These are phyloP conservation scores for Sporisorium scitamineum DNA, from an alignment of 1,284 basidiomycete species.

Conservation along the genomic window DNA sequence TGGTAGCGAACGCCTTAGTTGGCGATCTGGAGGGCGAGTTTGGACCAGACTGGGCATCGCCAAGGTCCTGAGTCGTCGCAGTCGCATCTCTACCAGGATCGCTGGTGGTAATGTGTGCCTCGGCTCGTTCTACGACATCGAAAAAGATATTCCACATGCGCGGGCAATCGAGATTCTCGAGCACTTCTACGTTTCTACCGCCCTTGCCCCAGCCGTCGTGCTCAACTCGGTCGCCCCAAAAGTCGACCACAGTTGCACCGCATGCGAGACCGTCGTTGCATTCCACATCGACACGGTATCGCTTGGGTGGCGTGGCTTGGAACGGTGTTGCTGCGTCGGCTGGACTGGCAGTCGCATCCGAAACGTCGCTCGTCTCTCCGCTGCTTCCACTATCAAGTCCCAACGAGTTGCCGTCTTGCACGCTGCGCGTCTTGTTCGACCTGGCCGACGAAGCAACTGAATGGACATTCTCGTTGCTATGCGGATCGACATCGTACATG, in stretches of 20 bases:
- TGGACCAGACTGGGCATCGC: slow-evolving; percentile 8
- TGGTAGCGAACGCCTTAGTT: slow-evolving; percentile 13
- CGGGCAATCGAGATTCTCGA: slow-evolving; percentile 55
- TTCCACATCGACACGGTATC: slow-evolving; percentile 59
- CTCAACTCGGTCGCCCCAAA: slow-evolving; percentile 47
- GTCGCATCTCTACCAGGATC: slow-evolving; percentile 2
- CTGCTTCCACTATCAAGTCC: slow-evolving; percentile 20
- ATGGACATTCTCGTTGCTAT: slow-evolving; percentile 36
- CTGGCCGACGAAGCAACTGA: background rate
- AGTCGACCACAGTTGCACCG: slow-evolving; percentile 63
- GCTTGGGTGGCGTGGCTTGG: slow-evolving; percentile 32
- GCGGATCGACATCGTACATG: slow-evolving; percentile 42
- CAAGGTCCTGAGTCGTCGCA: background rate
- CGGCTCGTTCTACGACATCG: slow-evolving; percentile 51
- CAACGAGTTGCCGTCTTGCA: slow-evolving; percentile 17
- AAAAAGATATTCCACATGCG: slow-evolving; percentile 60
- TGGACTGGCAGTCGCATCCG: slow-evolving; percentile 9
- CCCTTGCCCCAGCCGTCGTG: slow-evolving; percentile 56
- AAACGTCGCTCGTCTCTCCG: slow-evolving; percentile 18
- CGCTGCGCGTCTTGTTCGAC: background rate
- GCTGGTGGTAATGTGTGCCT: slow-evolving; percentile 36
- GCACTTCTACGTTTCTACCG: slow-evolving; percentile 58
- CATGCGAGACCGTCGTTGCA: slow-evolving; percentile 45
- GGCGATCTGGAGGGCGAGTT: slow-evolving; percentile 26
- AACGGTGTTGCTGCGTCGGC: background rate